phyloP scores from a whole-genome alignment of 1,284 basidiomycete genomes.

The Puccinia polysora region DNA sequence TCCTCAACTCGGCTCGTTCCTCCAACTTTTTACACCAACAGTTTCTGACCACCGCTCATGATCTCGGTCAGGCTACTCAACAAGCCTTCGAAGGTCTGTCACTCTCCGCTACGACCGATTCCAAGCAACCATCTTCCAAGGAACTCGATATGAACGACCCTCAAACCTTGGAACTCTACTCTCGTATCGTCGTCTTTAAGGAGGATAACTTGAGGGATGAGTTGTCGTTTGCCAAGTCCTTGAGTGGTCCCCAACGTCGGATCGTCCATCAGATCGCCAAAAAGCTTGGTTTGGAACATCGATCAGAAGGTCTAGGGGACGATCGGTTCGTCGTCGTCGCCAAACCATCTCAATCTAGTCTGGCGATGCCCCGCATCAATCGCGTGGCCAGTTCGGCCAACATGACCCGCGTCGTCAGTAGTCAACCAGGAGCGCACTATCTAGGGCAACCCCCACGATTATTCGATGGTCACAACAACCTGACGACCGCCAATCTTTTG shows the following conservation, averaged over 20 bases:
- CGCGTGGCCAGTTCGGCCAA: constrained; percentile 21
- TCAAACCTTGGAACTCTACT: constrained; percentile 92
- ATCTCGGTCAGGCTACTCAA: background rate
- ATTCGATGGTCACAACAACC: background rate
- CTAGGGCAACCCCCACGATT: background rate
- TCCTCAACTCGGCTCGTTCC: background rate
- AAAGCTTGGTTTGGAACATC: constrained; percentile 89
- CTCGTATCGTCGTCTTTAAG: constrained; percentile 92
- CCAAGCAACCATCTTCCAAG: constrained; percentile 53
- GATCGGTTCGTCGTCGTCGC: constrained; percentile 89
- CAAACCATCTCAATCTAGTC: constrained; percentile 53
- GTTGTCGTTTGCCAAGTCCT: constrained; percentile 82
- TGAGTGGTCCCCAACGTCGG: constrained; percentile 77
- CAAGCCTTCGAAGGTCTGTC: constrained; percentile 59
- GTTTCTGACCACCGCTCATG: background rate
- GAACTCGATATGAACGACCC: constrained; percentile 94
- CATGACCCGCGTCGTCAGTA: constrained; percentile 3
- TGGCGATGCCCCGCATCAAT: background rate
- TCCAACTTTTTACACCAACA: background rate
- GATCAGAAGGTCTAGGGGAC: constrained; percentile 86
- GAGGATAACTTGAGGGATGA: constrained; percentile 97
- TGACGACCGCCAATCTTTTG: background rate
- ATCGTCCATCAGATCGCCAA: constrained; percentile 94
- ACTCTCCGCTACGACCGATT: constrained; percentile 57
- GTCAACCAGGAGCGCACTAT: background rate